These are phyloP conservation scores for Xanthoconium purpureum DNA, from an alignment of 768 basidiomycete genomes.

Conservation along the genomic window DNA sequence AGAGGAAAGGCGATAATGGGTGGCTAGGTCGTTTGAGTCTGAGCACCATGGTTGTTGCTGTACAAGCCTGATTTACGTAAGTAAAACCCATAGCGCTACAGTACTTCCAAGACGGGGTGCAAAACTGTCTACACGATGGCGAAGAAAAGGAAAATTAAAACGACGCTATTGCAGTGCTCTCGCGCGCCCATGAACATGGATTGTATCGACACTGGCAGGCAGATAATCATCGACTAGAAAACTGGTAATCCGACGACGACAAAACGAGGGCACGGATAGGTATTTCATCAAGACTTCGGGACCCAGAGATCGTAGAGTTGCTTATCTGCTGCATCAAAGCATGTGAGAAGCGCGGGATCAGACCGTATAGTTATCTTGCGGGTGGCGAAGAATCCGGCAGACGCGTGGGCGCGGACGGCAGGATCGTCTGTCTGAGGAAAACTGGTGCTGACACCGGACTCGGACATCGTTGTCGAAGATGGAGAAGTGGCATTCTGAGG, in stretches of 20 bases:
- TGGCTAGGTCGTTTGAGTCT: slow-evolving; percentile 42
- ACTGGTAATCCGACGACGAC: too few species aligned
- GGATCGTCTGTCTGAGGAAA: slow-evolving; percentile 20
- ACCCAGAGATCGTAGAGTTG: slow-evolving; percentile 80
- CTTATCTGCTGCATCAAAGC: slow-evolving; percentile 73
- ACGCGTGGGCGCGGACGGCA: slow-evolving; percentile 16
- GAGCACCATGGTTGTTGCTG: slow-evolving; percentile 33
- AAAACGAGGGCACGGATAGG: neutral
- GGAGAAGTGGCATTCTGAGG: slow-evolving; percentile 16
- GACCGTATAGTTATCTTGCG: slow-evolving; percentile 51
- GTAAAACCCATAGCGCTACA: too few species aligned
- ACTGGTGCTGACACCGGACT: slow-evolving; percentile 22
- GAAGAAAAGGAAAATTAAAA: too few species aligned
- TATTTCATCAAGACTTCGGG: slow-evolving; percentile 33
- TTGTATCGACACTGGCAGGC: too few species aligned
- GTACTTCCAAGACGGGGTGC: too few species aligned
- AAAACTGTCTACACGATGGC: too few species aligned
- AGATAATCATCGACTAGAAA: too few species aligned
- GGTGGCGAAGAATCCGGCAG: slow-evolving; percentile 25
- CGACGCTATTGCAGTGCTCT: too few species aligned
- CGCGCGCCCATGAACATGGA: too few species aligned
- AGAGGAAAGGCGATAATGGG: slow-evolving; percentile 59
- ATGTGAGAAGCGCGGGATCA: slow-evolving; percentile 65
- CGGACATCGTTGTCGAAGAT: slow-evolving; percentile 33
- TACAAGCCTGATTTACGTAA: slow-evolving; percentile 21